These are phyloP conservation scores for Helotiales sp. DNA, from an alignment of 2,329 filamentous ascomycete species.

Conservation along the genomic window DNA sequence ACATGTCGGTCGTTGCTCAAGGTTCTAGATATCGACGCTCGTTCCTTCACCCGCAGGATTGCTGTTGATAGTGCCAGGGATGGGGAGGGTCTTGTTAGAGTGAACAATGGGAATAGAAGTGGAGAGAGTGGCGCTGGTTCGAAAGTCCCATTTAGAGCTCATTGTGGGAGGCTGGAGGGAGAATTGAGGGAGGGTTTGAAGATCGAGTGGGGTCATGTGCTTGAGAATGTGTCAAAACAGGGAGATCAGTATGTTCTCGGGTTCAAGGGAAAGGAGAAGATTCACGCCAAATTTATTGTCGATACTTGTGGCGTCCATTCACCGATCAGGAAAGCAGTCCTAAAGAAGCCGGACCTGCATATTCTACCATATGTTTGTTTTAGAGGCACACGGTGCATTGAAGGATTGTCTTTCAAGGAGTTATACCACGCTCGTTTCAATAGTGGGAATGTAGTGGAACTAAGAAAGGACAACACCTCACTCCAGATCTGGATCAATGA, in stretches of 20 bases:
- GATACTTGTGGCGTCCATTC: slow-evolving; percentile 19
- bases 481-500: slow-evolving; percentile 18
- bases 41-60: slow-evolving; percentile 3
- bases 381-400: slow-evolving; percentile 10
- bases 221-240: not conserved
- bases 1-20: slow-evolving; percentile 12
- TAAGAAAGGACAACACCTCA: slow-evolving; percentile 1
- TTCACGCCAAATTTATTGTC: slow-evolving; percentile 5
- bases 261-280: slow-evolving; percentile 7
- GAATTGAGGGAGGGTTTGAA: slow-evolving; percentile 16
- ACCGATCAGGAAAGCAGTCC: slow-evolving; percentile 1
- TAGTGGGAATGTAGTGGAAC: slow-evolving; percentile 5
- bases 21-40: slow-evolving; percentile 9
- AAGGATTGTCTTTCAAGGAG: slow-evolving; percentile 1
- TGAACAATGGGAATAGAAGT: not conserved
- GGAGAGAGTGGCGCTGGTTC: not conserved
- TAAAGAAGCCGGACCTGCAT: slow-evolving; percentile 2
- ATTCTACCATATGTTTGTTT: slow-evolving; percentile 17
- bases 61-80: slow-evolving; percentile 12
- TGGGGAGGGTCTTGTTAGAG: not conserved
- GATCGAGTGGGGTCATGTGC: slow-evolving; percentile 12
- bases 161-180: slow-evolving; percentile 16
- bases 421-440: slow-evolving; percentile 1
- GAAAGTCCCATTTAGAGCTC: slow-evolving; percentile 6
- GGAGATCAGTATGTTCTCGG: not conserved